phyloP scores from a whole-genome alignment of 2,329 filamentous ascomycete genomes.

The Alternaria solani region DNA sequence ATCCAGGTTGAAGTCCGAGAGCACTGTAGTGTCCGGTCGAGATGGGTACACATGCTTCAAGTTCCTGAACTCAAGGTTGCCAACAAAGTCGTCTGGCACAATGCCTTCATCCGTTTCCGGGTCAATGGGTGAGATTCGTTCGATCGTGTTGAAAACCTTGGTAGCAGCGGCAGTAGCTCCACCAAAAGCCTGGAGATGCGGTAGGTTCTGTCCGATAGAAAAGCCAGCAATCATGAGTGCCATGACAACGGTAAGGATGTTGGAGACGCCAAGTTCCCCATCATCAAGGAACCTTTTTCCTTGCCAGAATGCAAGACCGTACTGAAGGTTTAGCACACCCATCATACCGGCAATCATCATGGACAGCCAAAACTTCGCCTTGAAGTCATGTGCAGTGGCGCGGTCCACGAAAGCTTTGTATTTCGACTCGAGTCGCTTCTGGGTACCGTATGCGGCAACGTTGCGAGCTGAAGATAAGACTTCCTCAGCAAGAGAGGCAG shows the following conservation, averaged over 20 bases:
- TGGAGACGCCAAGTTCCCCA: constrained; percentile 68
- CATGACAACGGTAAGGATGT: constrained; percentile 86
- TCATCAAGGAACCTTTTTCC: constrained; percentile 64
- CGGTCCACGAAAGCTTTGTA: constrained; percentile 79
- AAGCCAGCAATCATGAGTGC: constrained; percentile 93
- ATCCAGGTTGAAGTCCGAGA: constrained; percentile 79
- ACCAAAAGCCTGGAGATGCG: constrained; percentile 86
- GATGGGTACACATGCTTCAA: constrained; percentile 96
- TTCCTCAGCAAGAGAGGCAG: constrained; percentile 90
- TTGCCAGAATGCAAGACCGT: constrained; percentile 57
- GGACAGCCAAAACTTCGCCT: constrained; percentile 74
- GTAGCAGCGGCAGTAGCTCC: constrained; percentile 82
- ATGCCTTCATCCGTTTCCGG: constrained; percentile 74
- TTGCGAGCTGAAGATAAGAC: constrained; percentile 94
- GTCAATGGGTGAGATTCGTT: constrained; percentile 84
- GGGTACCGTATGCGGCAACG: constrained; percentile 89
- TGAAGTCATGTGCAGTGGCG: constrained; percentile 79
- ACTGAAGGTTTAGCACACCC: constrained; percentile 80
- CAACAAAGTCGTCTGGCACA: constrained; percentile 75
- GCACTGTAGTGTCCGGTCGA: constrained; percentile 86
- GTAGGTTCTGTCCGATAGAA: constrained; percentile 74
- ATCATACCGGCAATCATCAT: constrained; percentile 87
- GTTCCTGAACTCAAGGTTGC: constrained; percentile 79
- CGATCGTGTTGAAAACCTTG: constrained; percentile 95
- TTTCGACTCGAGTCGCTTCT: constrained; percentile 86